Evolutionary conservation across 2,329 filamentous ascomycete species (phyloP), one percentile per base, ranked within the genome.

Genomic region (Stagonosporopsis chrysanthemi): DNA sequence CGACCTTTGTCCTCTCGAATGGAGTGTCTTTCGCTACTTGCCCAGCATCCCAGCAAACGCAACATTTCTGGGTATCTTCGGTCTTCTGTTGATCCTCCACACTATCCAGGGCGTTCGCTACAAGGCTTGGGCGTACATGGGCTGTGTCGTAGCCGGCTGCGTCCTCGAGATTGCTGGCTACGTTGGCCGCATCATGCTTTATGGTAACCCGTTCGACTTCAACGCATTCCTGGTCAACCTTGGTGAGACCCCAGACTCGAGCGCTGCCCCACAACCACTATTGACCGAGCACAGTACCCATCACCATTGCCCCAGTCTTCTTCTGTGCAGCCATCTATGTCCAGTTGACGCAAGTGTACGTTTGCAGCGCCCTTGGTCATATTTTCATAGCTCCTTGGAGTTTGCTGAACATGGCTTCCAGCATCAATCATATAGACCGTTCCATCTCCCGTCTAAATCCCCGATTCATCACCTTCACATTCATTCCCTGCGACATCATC

Each of bases 131-230:
- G 14, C 15, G 3, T 58, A 47, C 24, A 49, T 50, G 43, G 44
- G 11, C 1, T 52, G 42, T 22, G 41, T 63, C 28, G 36, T 39
- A 2, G 40, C 42, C 2, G 61, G 61, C 8, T 58, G 51, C 26
- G 43, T 46, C 46, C 43, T 56, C 15, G 44, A 61, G 35, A 38
- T 61, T 5, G 36, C 55, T 4, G 61, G 61, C 6, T 63, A 63
- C 12, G 54, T 8, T 2, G 58, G 61, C 3, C 44, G 61, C 12
- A 41, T 57, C 28, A 43, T 60, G 53, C 40, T 64, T 19, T 33
- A 62, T 22, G n/a, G 22, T 1, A 59, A 64, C 39, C 62, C 62
- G 2, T 64, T 64, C n/a, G 40, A 48, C 28, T 64, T 64, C 29
- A 41, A 54, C 7, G 58, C 51, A 2, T 63, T 61, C 19, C 19